A percentile compares a stretch with the other conserved stretches of the same genome.
phyloP scores from a whole-genome alignment of 208 protist species.

The Leishmania major region DNA sequence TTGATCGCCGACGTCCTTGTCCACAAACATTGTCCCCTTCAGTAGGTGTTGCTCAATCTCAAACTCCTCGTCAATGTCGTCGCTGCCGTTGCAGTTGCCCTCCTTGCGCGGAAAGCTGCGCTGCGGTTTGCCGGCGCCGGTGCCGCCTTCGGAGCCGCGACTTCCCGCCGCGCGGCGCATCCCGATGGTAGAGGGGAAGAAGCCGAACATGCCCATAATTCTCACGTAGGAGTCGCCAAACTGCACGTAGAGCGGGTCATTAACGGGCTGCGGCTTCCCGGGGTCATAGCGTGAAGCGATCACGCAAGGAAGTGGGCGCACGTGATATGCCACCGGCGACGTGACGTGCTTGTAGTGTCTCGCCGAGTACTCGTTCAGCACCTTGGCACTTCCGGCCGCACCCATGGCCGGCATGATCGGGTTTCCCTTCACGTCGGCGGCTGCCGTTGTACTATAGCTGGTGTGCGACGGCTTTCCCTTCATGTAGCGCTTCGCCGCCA shows the following conservation, averaged over 20 bases:
- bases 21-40: slow-evolving; percentile 84
- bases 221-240: slow-evolving; percentile 69
- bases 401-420: neutral
- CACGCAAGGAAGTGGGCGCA: slow-evolving; percentile 75
- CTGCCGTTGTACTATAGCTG: slow-evolving; percentile 16
- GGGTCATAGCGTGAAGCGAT: slow-evolving; percentile 66
- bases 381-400: neutral
- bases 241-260: slow-evolving; percentile 50
- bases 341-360: slow-evolving; percentile 47
- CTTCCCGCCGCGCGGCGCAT: slow-evolving; percentile 15
- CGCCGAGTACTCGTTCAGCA: slow-evolving; percentile 10
- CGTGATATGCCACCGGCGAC: slow-evolving; percentile 59
- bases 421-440: slow-evolving; percentile 1
- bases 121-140: neutral
- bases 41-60: slow-evolving; percentile 63
- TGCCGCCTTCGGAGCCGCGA: neutral
- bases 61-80: slow-evolving; percentile 34
- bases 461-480: slow-evolving; percentile 54
- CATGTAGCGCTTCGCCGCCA: slow-evolving; percentile 56
- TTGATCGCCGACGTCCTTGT: slow-evolving; percentile 84
- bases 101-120: slow-evolving; percentile 40
- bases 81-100: slow-evolving; percentile 42
- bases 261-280: slow-evolving; percentile 41
- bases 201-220: slow-evolving; percentile 84
- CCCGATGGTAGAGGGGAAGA: slow-evolving; percentile 59